Evolutionary conservation across 257 asterid species (phyloP).

Genomic region (Phtheirospermum japonicum): DNA sequence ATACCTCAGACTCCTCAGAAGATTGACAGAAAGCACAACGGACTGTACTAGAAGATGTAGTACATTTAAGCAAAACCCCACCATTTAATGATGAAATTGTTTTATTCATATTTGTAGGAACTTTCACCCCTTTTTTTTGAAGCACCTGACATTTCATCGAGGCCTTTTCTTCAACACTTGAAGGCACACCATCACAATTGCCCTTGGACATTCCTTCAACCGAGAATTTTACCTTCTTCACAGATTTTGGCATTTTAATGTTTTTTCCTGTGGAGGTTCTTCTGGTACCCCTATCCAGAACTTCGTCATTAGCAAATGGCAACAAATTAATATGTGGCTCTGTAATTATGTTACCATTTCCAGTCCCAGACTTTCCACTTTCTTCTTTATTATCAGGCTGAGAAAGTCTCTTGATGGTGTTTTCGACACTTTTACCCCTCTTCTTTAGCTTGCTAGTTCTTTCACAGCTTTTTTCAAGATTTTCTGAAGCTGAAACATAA

Average conservation of each 20-base stretch:
- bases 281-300: slow-evolving; percentile 24
- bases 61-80: slow-evolving; percentile 40
- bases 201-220: slow-evolving; percentile 31
- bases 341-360: slow-evolving; percentile 26
- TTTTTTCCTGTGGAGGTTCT: slow-evolving; percentile 26
- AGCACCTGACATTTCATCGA: slow-evolving; percentile 26
- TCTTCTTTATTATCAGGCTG: slow-evolving; percentile 24
- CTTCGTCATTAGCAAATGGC: slow-evolving; percentile 28
- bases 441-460: slow-evolving; percentile 28
- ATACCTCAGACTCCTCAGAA: slow-evolving; percentile 73
- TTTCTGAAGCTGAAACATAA: slow-evolving; percentile 35
- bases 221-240: slow-evolving; percentile 51
- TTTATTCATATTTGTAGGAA: slow-evolving; percentile 33
- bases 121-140: slow-evolving; percentile 23
- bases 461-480: slow-evolving; percentile 27
- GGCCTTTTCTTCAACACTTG: slow-evolving; percentile 22
- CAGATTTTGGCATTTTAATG: slow-evolving; percentile 24
- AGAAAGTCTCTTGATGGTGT: slow-evolving; percentile 21
- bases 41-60: slow-evolving; percentile 26
- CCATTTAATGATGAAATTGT: slow-evolving; percentile 25
- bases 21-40: slow-evolving; percentile 80
- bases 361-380: slow-evolving; percentile 31
- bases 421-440: slow-evolving; percentile 26
- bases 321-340: slow-evolving; percentile 31
- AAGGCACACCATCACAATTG: slow-evolving; percentile 21